phyloP scores from a whole-genome alignment of 257 asterid genomes.

The Solanum piurae region DNA sequence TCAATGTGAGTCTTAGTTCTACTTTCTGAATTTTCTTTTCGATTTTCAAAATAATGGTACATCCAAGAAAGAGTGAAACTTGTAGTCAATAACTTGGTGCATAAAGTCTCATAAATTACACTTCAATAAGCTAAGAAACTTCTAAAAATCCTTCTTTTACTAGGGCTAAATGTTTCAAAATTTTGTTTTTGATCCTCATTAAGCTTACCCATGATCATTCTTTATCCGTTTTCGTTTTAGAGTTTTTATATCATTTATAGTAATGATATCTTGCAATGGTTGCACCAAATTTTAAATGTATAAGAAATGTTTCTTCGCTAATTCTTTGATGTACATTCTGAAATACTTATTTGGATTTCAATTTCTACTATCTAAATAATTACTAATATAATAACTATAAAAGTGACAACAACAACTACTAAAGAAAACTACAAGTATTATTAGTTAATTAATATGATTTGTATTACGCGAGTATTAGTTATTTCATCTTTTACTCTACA shows the following conservation, averaged over 20 bases:
- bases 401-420: too few species aligned
- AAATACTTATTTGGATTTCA: not conserved
- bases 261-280: not conserved
- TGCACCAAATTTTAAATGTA: not conserved
- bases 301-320: not conserved
- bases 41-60: not conserved
- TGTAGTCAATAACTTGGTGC: not conserved
- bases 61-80: too few species aligned
- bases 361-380: too few species aligned
- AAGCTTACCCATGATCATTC: not conserved
- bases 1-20: too few species aligned
- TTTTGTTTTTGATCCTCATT: not conserved
- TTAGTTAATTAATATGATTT: too few species aligned
- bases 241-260: not conserved
- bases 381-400: too few species aligned
- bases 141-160: not conserved
- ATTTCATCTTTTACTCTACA: too few species aligned
- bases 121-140: not conserved
- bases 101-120: not conserved
- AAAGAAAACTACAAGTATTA: too few species aligned
- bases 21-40: too few species aligned
- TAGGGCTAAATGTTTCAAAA: not conserved
- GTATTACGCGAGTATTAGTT: too few species aligned
- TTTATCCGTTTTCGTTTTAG: not conserved
- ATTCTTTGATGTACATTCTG: not conserved